Conservation (phyloP, 192 early-diverging fungal species). For the Podila epigama region DNA sequence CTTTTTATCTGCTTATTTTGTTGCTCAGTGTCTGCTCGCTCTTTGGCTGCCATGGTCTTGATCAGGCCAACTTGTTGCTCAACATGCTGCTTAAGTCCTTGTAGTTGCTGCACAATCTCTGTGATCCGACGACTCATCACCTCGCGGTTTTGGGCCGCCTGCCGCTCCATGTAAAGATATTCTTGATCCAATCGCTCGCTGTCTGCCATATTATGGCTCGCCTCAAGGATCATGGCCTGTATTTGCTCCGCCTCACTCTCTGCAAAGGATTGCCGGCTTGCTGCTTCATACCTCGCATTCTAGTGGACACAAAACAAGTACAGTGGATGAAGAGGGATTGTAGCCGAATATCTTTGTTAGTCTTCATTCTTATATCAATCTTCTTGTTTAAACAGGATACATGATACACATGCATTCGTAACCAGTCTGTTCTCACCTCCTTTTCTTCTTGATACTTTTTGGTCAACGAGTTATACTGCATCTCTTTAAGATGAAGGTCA, state of each 20-base stretch:
- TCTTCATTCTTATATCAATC: too few relatives aligned
- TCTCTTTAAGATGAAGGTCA: conserved; percentile 20
- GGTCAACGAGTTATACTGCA: conserved; percentile 6
- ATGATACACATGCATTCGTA: too few relatives aligned
- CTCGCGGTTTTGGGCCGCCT: conserved; percentile 25
- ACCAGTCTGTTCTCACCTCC: conserved; percentile 13
- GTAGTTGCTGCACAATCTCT: conserved; percentile 14
- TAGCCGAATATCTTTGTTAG: not conserved
- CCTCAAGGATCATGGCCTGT: conserved; percentile 18
- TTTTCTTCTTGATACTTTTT: conserved; percentile 43
- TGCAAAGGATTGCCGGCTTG: conserved; percentile 7
- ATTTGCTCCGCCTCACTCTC: conserved; percentile 26
- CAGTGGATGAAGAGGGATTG: not conserved
- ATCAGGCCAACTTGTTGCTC: conserved; percentile 37
- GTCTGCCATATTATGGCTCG: conserved; percentile 15
- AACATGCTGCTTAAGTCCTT: conserved; percentile 25
- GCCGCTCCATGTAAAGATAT: conserved; percentile 20
- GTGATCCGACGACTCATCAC: conserved; percentile 7
- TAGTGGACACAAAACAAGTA: not conserved
- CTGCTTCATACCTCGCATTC: conserved; percentile 13
- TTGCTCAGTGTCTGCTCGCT: conserved; percentile 10
- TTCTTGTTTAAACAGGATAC: too few relatives aligned
- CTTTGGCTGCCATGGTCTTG: conserved; percentile 18
- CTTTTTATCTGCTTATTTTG: conserved; percentile 2
- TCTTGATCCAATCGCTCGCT: conserved; percentile 30